Evolutionary conservation across 306 rosid genomes (phyloP).

Genomic region (Vachellia pachyceras): DNA sequence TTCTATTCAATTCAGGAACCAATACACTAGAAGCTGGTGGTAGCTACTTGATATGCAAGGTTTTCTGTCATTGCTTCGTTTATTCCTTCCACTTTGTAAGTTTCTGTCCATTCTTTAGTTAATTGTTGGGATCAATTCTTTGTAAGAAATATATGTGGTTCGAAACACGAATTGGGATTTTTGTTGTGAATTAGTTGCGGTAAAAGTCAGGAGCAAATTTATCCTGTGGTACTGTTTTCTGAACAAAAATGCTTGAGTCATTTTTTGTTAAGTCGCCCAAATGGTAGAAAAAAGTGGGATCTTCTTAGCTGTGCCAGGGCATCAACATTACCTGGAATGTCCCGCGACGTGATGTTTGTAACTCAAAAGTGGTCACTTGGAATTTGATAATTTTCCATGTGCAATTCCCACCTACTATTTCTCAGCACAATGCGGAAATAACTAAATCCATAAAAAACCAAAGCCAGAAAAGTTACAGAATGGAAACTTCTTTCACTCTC

Average conservation of each 20-base stretch:
- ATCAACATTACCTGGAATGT: conserved; percentile 3
- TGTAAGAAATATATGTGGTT: conserved; percentile 57
- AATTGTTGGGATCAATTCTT: conserved; percentile 63
- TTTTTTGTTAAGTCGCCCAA: not conserved
- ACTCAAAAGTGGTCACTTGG: conserved; percentile 35
- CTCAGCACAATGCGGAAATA: conserved; percentile 10
- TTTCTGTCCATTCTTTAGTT: conserved; percentile 48
- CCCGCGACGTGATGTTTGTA: conserved; percentile 23
- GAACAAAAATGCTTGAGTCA: not conserved
- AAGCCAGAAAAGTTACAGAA: not conserved
- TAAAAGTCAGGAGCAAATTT: conserved; percentile 8
- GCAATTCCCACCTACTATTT: not conserved
- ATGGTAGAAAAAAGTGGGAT: not conserved
- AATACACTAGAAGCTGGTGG: conserved; percentile 25
- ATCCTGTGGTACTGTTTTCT: conserved; percentile 1
- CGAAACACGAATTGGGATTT: conserved; percentile 32
- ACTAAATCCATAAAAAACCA: not conserved
- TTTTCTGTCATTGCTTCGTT: conserved; percentile 5
- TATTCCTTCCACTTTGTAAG: conserved; percentile 43
- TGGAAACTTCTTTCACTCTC: not conserved
- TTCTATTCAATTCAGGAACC: conserved; percentile 26
- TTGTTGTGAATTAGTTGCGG: conserved; percentile 31
- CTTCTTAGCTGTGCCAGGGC: not conserved
- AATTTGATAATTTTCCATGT: conserved; percentile 31
- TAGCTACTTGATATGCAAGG: conserved; percentile 38